Evolutionary conservation across 164 flowering plant genomes (phyloP), one percentile per base, ranked within the genome.

Genomic region (Berberis thunbergii): DNA sequence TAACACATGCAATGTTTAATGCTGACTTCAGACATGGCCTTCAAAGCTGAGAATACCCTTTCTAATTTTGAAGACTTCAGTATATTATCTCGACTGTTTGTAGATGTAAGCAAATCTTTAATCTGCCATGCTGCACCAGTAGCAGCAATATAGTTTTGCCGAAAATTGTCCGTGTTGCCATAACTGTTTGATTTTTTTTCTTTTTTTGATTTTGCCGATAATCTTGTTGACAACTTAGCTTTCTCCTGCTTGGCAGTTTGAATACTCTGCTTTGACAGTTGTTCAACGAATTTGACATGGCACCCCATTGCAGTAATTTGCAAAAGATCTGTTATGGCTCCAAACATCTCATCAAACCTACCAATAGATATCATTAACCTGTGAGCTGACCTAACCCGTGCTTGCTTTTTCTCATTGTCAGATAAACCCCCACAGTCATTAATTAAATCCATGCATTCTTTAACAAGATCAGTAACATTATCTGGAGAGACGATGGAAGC

Each of bases 41-140:
- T 84, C 59, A 95, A 68, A 54, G 96, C 76, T 54, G 65, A 67
- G 64, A 82, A 82, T 69, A 72, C 73, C 13, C 60, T n/a, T 62
- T 76, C 84, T 26, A 83, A 41, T 61, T 41, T 11, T 59, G 80
- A 72, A 69, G 88, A 84, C 38, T 67, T 67, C 12, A 91, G 60
- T 4, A 89, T 43, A 54, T 81, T 84, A 61, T 72, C 77, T 46
- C 88, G 73, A 58, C 82, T 64, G 50, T 81, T 73, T 43, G 76
- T 81, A 64, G 71, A 70, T 42, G 65, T n/a, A 65, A 95, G 81
- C 75, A 91, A 61, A 42, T 95, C 96, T 73, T 79, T 86, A 45
- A 95, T 79, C 81, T 95, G 97, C 97, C 97, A 95, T 48, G 94
- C 79, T 54, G 86, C 64, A 59, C 88, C 96, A 46, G 75, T 80